Evolutionary conservation across 257 asterid genomes (phyloP).

Genomic region (Solanum raphanifolium): DNA sequence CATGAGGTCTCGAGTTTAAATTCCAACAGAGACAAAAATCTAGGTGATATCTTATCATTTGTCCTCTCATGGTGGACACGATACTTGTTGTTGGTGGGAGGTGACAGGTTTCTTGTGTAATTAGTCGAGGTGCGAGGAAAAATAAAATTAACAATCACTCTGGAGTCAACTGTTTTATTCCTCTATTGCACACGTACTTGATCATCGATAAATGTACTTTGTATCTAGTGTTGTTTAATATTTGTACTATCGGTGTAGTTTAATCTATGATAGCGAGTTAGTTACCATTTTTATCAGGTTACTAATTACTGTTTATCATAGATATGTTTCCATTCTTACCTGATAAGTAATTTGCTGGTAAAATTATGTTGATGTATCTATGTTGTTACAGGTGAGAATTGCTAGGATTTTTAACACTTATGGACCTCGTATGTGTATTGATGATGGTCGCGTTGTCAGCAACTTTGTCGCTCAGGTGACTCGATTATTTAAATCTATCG

Average conservation of each 20-base stretch:
- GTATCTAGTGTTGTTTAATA: background rate
- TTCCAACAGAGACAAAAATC: too few relatives aligned
- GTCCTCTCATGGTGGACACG: background rate
- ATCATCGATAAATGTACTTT: background rate
- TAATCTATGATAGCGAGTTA: background rate
- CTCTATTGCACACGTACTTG: background rate
- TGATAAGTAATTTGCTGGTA: background rate
- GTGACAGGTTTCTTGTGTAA: background rate
- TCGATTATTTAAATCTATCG: background rate
- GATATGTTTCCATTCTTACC: background rate
- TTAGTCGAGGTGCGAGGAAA: background rate
- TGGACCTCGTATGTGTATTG: conserved; percentile 98
- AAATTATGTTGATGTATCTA: background rate
- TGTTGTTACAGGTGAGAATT: conserved; percentile 59
- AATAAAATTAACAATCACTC: background rate
- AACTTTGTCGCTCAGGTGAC: conserved; percentile 97
- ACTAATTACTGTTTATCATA: background rate
- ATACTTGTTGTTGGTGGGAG: background rate
- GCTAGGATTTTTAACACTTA: conserved; percentile 96
- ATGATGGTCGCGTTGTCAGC: conserved; percentile 98
- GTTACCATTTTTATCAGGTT: background rate
- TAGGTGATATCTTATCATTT: background rate
- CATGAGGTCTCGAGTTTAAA: background rate
- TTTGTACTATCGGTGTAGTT: background rate
- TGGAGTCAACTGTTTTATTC: background rate